A percentile compares a stretch with the other conserved stretches of the same genome.
These are phyloP conservation scores for Papiliotrema nemorosa DNA, from an alignment of 1,284 basidiomycete genomes.

Conservation along the genomic window DNA sequence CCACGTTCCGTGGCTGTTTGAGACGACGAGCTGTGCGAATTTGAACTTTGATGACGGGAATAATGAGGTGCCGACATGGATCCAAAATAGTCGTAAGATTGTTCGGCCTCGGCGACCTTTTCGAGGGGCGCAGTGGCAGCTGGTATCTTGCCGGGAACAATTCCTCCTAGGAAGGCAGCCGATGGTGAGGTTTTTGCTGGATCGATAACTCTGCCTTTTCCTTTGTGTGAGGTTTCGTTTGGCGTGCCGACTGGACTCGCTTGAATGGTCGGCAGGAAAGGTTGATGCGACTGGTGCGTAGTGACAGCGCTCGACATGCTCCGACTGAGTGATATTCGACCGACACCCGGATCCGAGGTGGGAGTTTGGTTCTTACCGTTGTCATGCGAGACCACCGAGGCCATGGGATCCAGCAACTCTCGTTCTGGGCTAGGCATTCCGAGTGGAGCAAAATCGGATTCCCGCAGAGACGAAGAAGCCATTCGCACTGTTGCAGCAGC, in stretches of 20 bases:
- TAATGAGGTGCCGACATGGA: slow-evolving; percentile 12
- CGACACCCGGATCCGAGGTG: slow-evolving; percentile 34
- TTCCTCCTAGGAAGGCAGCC: slow-evolving; percentile 9
- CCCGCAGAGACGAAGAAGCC: slow-evolving; percentile 53
- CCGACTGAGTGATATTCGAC: slow-evolving; percentile 27
- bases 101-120: slow-evolving; percentile 18
- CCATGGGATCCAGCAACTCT: slow-evolving; percentile 79
- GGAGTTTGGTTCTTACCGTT: slow-evolving; percentile 18
- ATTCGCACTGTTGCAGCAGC: slow-evolving; percentile 79
- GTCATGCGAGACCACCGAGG: slow-evolving; percentile 11
- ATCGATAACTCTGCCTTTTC: slow-evolving; percentile 6
- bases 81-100: slow-evolving; percentile 38
- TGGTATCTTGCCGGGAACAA: slow-evolving; percentile 26
- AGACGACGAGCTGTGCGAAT: slow-evolving; percentile 25
- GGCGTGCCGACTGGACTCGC: slow-evolving; percentile 43
- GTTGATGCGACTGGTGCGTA: slow-evolving; percentile 2
- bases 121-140: slow-evolving; percentile 43
- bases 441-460: slow-evolving; percentile 56
- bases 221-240: slow-evolving; percentile 19
- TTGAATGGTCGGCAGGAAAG: slow-evolving; percentile 36
- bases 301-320: slow-evolving; percentile 26
- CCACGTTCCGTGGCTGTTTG: slow-evolving; percentile 22
- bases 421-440: slow-evolving; percentile 80
- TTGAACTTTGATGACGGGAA: slow-evolving; percentile 6
- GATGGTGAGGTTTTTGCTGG: slow-evolving; percentile 2